phyloP scores from a whole-genome alignment of 2,329 filamentous ascomycete genomes.

The Clonostachys rhizophaga region DNA sequence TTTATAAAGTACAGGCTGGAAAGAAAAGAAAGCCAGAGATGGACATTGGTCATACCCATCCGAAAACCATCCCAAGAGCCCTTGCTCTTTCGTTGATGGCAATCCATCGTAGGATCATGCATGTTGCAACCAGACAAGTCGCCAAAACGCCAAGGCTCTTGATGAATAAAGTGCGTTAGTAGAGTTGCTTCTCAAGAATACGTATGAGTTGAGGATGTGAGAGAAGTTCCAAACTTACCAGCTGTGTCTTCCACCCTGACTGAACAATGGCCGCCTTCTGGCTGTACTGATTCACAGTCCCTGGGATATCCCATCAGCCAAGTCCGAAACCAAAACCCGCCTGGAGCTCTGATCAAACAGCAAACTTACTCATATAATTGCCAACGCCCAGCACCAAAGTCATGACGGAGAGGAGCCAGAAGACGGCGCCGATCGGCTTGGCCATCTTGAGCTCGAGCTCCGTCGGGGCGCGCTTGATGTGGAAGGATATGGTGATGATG shows the following conservation, averaged over 20 bases:
- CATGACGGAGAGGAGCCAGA: constrained; percentile 78
- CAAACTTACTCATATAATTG: constrained; percentile 74
- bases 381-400: constrained; percentile 73
- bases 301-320: constrained; percentile 17
- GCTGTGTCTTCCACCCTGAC: constrained; percentile 87
- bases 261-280: constrained; percentile 79
- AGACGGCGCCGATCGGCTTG: constrained; percentile 78
- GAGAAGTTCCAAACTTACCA: constrained; percentile 41
- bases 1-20: no score
- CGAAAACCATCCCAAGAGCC: no score
- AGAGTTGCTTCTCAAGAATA: background rate
- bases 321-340: no score
- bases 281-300: constrained; percentile 76
- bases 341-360: background rate
- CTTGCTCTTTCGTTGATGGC: background rate
- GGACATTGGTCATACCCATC: no score
- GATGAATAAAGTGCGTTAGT: no score
- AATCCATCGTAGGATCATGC: constrained; percentile 49
- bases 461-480: constrained; percentile 71
- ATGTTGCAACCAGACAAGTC: constrained; percentile 59
- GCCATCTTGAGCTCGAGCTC: constrained; percentile 71
- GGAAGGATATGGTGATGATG: constrained; percentile 90
- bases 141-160: constrained; percentile 61
- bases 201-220: background rate
- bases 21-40: no score